Percentiles rank a stretch among this genome's conserved stretches.
phyloP scores from a whole-genome alignment of 331 rosid species.

The Erythrophleum ivorense region DNA sequence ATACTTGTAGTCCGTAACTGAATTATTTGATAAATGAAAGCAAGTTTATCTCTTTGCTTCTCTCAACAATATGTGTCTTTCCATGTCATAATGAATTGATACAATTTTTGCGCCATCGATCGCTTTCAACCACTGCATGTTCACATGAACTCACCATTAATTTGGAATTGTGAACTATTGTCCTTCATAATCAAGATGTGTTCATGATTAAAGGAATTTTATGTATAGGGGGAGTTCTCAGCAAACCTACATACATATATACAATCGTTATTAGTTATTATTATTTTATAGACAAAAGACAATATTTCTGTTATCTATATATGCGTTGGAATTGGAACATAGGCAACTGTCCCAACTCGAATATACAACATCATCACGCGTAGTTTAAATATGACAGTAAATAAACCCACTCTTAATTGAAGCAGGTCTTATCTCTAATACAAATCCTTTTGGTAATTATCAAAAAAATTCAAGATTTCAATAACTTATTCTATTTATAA shows the following conservation, averaged over 20 bases:
- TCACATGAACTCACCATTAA: too few relatives aligned
- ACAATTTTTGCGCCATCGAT: not conserved
- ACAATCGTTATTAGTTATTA: not conserved
- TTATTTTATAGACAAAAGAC: not conserved
- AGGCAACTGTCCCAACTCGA: not conserved
- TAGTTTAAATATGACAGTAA: not conserved
- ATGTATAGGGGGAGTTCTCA: not conserved
- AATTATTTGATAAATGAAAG: too few relatives aligned
- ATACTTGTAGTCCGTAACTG: too few relatives aligned
- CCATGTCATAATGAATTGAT: not conserved
- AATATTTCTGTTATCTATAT: not conserved
- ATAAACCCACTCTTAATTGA: not conserved
- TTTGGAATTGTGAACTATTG: too few relatives aligned
- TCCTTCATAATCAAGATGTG: too few relatives aligned
- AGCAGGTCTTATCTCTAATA: too few relatives aligned
- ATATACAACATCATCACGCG: not conserved
- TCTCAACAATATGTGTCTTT: not conserved
- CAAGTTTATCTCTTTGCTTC: not conserved
- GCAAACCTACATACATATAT: not conserved
- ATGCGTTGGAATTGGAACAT: not conserved
- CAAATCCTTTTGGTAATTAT: too few relatives aligned
- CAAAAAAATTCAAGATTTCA: too few relatives aligned
- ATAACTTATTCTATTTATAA: too few relatives aligned
- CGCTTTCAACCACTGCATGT: not conserved
- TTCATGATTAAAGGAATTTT: too few relatives aligned